Evolutionary conservation across 768 basidiomycete genomes (phyloP), one percentile per base, ranked within the genome.

Genomic region (Boletellus sp.): DNA sequence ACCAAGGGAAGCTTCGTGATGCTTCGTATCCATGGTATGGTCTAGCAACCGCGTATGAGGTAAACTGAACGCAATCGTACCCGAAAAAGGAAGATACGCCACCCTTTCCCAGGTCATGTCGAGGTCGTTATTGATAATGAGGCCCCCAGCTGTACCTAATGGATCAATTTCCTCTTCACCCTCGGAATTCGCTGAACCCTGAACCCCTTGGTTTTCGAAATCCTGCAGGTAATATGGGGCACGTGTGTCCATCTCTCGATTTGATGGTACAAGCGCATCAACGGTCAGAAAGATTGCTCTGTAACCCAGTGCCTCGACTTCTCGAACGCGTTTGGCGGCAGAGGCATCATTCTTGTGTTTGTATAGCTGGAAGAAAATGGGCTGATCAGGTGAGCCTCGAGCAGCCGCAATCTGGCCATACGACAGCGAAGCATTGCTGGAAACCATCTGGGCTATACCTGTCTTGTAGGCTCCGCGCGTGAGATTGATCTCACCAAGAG

Each of bases 211-310:
- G 34, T 62, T 69, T 61, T 85, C 82, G 47, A 78, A 69, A 36
- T 78, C 85, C 58, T 83, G 84, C 19, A 76, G 50, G 45, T 71
- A 72, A 61, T 74, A 85, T 11, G 81, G 78, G 50, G 76, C 79
- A 47, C 80, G 77, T 36, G 81, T 80, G 59, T 92, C 90, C 48
- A 76, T 71, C 66, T 92, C 90, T 40, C 92, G 78, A 57, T 92
- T 93, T 9, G 89, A 86, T 2, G 85, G 74, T 35, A 87, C 81
- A n/a, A 90, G 74, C 0, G 90, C 88, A 68, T 97, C 94, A 3
- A 95, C 93, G 2, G 94, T 96, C 47, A 97, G 74, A 65, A 91
- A 91, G 51, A 97, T 88, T 1, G 89, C 92, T 42, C 85, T 90
- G 68, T 87, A 94, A 0, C 91, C 90, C 4, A 89, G 68, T 26